These are phyloP conservation scores for Thermochaetoides thermophila DNA, from an alignment of 495 filamentous ascomycete species.

Conservation along the genomic window DNA sequence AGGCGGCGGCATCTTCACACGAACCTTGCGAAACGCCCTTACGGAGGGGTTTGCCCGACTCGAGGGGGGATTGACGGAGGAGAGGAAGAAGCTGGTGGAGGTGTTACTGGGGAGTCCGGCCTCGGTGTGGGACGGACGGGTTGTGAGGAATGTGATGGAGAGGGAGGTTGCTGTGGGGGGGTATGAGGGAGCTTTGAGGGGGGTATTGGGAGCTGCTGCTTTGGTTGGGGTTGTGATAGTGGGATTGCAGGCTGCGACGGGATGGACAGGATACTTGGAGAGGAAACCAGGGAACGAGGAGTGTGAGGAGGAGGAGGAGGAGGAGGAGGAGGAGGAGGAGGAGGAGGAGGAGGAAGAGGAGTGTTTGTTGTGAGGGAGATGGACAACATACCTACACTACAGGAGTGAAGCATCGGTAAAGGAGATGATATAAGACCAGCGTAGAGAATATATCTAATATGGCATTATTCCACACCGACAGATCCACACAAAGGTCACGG, in stretches of 20 bases:
- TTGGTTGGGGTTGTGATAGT: constrained; percentile 39
- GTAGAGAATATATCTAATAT: no score
- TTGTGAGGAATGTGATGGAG: constrained; percentile 37
- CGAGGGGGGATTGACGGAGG: constrained; percentile 20
- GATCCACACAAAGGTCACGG: no score
- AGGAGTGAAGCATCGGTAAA: no score
- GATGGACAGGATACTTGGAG: constrained; percentile 36
- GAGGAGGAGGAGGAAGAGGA: no score
- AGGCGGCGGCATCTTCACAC: constrained; percentile 58
- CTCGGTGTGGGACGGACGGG: constrained; percentile 31
- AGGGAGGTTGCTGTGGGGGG: constrained; percentile 43
- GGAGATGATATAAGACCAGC: no score
- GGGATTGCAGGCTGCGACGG: constrained; percentile 50
- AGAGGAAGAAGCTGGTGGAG: constrained; percentile 40
- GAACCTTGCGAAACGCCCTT: constrained; percentile 40
- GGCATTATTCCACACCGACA: no score
- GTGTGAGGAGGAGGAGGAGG: constrained; percentile 12
- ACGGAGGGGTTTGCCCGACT: constrained; percentile 37
- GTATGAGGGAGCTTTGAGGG: constrained; percentile 44
- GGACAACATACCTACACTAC: no score
- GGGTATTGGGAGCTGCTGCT: constrained; percentile 42
- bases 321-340: constrained; percentile 17
- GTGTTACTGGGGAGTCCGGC: constrained; percentile 55
- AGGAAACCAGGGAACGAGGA: constrained; percentile 17
- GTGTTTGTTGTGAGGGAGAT: no score